Evolutionary conservation across 352 stramenopile species (phyloP), one percentile per base, ranked within the genome.

Genomic region (Globisporangium lucens): DNA sequence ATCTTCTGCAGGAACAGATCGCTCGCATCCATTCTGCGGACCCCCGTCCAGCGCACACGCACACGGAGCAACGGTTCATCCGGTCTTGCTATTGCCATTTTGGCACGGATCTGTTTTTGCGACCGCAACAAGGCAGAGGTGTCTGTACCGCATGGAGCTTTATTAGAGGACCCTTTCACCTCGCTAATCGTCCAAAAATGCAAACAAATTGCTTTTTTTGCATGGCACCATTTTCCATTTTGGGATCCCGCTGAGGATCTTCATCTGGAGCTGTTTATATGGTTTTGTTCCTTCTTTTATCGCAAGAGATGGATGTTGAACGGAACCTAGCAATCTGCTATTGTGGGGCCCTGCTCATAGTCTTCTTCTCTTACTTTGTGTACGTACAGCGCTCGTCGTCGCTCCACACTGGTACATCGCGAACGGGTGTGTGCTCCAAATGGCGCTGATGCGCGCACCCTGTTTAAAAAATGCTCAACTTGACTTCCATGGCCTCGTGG

Each of bases 401-500:
- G 41, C 41, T 49, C 22, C 41, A 22, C 41, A 49, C 30, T 33
- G 2, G 41, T 49, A n/a, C 41, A 22, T 49, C 41, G 15, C 4
- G 17, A 49, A 49, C 20, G 12, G 41, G 15, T n/a, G 35, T 51
- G 43, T 3, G 43, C 43, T 51, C 43, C 43, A 51, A 10, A 51
- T 24, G 17, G 17, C 43, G 43, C 7, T 51, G 41, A 41, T n/a
- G 27, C 22, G 36, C 13, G 15, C 9, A 4, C 22, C 27, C 15
- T 56, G 69, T 65, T 89, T 89, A 95, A 77, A 95, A 95, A 73
- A 95, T 94, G 66, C 83, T 78, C 53, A 95, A 77, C 80, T 95
- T 95, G 68, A 95, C 88, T 77, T 95, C 88, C 86, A 95, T 95
- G 55, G 86, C 85, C 55, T 94, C 86, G 74, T 95, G 88, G 10